A percentile compares a stretch with the other conserved stretches of the same genome.
These are phyloP conservation scores for Comarum palustre DNA, from an alignment of 306 rosid species.

Conservation along the genomic window DNA sequence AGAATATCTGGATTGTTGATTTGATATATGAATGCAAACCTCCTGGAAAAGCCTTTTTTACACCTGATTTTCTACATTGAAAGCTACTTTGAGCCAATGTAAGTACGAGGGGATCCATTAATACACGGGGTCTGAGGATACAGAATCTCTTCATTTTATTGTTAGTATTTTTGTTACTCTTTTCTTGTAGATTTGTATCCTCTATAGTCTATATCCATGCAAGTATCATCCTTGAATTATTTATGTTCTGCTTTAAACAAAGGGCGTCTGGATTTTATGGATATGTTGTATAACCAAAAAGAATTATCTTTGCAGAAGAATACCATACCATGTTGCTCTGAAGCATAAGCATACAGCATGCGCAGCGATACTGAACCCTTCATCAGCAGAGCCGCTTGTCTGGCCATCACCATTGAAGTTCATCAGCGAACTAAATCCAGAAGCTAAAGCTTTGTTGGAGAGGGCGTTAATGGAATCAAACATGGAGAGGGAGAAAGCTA, in stretches of 20 bases:
- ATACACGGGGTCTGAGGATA: not conserved
- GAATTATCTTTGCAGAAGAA: slow-evolving; percentile 56
- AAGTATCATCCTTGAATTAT: not conserved
- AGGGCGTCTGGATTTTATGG: not conserved
- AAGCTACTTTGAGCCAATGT: not conserved
- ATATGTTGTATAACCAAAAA: not conserved
- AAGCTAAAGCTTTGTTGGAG: slow-evolving; percentile 75
- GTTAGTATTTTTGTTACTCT: not conserved
- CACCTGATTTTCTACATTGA: not conserved
- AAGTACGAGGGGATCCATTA: not conserved
- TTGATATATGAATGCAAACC: not conserved
- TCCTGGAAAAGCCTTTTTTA: not conserved
- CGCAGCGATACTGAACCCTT: slow-evolving; percentile 72
- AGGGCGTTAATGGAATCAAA: slow-evolving; percentile 77
- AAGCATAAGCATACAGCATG: slow-evolving; percentile 64
- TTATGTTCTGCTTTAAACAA: not conserved
- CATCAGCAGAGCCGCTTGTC: slow-evolving; percentile 83
- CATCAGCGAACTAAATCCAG: slow-evolving; percentile 78
- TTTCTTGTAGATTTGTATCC: not conserved
- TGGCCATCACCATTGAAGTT: slow-evolving; percentile 92
- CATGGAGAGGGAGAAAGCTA: slow-evolving; percentile 73
- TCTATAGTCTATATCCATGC: too few species aligned
- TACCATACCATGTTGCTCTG: slow-evolving; percentile 67
- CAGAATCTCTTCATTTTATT: not conserved
- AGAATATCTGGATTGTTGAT: not conserved